Evolutionary conservation across 306 rosid species (phyloP).

Genomic region (Pueraria montana): DNA sequence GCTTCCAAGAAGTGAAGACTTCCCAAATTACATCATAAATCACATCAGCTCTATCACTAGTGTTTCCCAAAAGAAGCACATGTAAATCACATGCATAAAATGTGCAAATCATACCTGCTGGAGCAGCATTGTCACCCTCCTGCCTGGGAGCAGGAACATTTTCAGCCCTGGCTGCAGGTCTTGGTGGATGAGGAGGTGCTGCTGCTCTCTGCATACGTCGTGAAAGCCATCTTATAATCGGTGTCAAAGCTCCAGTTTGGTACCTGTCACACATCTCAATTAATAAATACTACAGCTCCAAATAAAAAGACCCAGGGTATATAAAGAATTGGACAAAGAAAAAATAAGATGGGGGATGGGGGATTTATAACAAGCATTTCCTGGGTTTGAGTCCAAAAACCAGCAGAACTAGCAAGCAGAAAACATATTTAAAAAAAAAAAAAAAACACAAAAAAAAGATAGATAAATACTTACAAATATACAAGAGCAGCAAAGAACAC

Average conservation of each 20-base stretch:
- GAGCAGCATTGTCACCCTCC: slow-evolving; percentile 70
- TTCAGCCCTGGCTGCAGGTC: slow-evolving; percentile 82
- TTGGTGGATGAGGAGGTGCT: slow-evolving; percentile 89
- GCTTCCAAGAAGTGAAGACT: slow-evolving; percentile 27
- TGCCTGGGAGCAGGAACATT: slow-evolving; percentile 79
- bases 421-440: background rate
- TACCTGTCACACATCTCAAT: slow-evolving; percentile 65
- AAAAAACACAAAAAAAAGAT: background rate
- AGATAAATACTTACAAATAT: slow-evolving; percentile 76
- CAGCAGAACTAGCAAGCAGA: slow-evolving; percentile 33
- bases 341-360: background rate
- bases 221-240: slow-evolving; percentile 88
- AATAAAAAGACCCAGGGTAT: background rate
- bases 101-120: slow-evolving; percentile 66
- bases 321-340: background rate
- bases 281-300: slow-evolving; percentile 43
- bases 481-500: slow-evolving; percentile 83
- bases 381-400: slow-evolving; percentile 1
- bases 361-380: slow-evolving; percentile 17
- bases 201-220: slow-evolving; percentile 98
- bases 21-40: slow-evolving; percentile 2
- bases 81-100: slow-evolving; percentile 36
- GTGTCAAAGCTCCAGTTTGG: slow-evolving; percentile 96
- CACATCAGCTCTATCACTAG: slow-evolving; percentile 18
- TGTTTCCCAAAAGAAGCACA: slow-evolving; percentile 6